These are phyloP conservation scores for Kwoniella sp. DNA, from an alignment of 768 basidiomycete species.

Conservation along the genomic window DNA sequence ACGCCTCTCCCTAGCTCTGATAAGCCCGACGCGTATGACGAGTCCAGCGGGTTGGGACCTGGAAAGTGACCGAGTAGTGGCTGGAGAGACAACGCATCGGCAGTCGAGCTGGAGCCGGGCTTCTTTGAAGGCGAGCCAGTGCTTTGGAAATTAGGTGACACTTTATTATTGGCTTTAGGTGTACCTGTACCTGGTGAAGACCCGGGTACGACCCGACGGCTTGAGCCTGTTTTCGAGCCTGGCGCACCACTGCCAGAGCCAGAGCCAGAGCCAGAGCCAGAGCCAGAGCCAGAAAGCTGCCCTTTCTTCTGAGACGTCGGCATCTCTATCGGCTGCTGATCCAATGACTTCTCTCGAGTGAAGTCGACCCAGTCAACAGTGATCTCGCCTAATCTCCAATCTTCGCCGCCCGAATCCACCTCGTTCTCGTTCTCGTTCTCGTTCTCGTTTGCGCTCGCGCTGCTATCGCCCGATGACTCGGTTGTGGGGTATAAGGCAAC, in stretches of 20 bases:
- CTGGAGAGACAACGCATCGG: conserved; percentile 45
- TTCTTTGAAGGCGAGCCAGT: neutral
- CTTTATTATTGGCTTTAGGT: neutral
- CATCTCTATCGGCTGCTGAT: conserved; percentile 6
- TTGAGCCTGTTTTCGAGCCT: neutral
- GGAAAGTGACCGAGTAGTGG: conserved; percentile 47
- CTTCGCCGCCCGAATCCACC: conserved; percentile 3
- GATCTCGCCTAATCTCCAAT: conserved; percentile 50
- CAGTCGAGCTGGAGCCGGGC: conserved; percentile 1
- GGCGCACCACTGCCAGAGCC: neutral
- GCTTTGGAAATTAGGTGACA: neutral
- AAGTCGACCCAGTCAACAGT: conserved; percentile 51
- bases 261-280: neutral
- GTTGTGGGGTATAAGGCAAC: conserved; percentile 19
- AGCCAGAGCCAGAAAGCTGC: too few species aligned
- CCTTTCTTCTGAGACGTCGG: too few species aligned
- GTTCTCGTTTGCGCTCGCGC: neutral
- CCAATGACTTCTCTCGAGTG: conserved; percentile 47
- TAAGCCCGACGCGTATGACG: conserved; percentile 41
- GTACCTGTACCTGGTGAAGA: neutral
- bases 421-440: neutral
- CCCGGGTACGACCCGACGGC: neutral
- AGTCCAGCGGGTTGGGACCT: conserved; percentile 47
- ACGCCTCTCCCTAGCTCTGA: conserved; percentile 50
- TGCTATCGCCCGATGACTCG: neutral